A percentile compares a stretch with the other conserved stretches of the same genome.
These are phyloP conservation scores for Aureobasidium pullulans DNA, from an alignment of 2,329 filamentous ascomycete species.

Conservation along the genomic window DNA sequence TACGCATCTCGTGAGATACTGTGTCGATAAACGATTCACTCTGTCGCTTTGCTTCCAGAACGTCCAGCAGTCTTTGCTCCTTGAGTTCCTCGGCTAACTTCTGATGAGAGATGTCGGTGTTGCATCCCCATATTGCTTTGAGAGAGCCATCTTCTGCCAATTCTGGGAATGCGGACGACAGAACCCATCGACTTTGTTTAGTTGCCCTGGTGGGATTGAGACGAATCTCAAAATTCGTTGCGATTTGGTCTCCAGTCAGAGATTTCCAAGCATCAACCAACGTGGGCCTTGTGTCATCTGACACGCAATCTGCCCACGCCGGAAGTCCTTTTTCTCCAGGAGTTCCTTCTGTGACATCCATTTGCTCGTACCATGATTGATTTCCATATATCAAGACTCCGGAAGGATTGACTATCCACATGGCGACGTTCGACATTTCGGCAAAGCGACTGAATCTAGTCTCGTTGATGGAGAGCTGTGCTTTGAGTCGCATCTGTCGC, in stretches of 20 bases:
- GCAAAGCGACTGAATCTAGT: conserved; percentile 28
- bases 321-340: not conserved
- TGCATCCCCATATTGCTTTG: conserved; percentile 11
- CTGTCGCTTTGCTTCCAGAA: conserved; percentile 22
- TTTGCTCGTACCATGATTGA: conserved; percentile 9
- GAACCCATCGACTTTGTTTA: not conserved
- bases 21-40: conserved; percentile 21
- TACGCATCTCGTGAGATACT: conserved; percentile 33
- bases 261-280: not conserved
- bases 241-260: not conserved
- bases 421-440: conserved; percentile 28
- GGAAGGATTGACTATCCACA: conserved; percentile 15
- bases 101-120: conserved; percentile 17
- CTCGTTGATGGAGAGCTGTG: conserved; percentile 19
- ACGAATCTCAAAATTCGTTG: not conserved
- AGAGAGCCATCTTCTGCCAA: conserved; percentile 5
- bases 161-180: conserved; percentile 17
- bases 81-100: conserved; percentile 24
- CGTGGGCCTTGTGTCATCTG: not conserved
- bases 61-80: conserved; percentile 16
- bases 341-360: not conserved
- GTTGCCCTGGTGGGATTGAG: not conserved
- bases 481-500: conserved; percentile 14
- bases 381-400: conserved; percentile 8
- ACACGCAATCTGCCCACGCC: not conserved